Percentiles rank a stretch among this genome's conserved stretches.
These are phyloP conservation scores for Aspergillus funiculosus DNA, from an alignment of 495 filamentous ascomycete genomes.

Conservation along the genomic window DNA sequence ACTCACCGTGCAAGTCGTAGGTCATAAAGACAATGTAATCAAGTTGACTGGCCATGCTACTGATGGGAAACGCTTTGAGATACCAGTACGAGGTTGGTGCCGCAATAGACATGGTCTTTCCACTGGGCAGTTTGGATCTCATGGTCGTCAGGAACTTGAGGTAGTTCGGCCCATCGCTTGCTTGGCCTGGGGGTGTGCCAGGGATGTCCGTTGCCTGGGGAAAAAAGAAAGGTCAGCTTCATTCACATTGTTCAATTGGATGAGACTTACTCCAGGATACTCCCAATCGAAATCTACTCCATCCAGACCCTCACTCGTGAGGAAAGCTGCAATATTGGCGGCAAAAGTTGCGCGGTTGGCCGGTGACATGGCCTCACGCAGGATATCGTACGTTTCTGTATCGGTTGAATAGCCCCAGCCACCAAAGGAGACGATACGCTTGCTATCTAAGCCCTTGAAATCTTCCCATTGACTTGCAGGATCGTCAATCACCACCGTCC, in stretches of 20 bases:
- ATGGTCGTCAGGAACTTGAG: conserved; percentile 18
- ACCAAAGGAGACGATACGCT: conserved; percentile 41
- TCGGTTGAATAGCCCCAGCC: conserved; percentile 44
- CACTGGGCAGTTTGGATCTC: neutral
- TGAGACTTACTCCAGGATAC: conserved; percentile 23
- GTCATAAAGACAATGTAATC: conserved; percentile 39
- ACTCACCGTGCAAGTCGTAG: conserved; percentile 30
- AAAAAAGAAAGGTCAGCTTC: neutral
- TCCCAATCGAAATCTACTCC: conserved; percentile 43
- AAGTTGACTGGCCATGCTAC: conserved; percentile 15
- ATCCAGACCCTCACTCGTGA: conserved; percentile 28
- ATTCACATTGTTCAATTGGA: neutral
- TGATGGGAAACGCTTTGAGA: conserved; percentile 28
- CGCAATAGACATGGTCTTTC: conserved; percentile 16
- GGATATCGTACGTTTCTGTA: conserved; percentile 29
- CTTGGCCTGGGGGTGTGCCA: conserved; percentile 29
- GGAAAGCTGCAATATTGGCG: conserved; percentile 31
- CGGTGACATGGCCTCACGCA: conserved; percentile 31
- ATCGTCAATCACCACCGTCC: conserved; percentile 20
- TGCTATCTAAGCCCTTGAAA: conserved; percentile 21
- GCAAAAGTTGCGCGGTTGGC: conserved; percentile 32
- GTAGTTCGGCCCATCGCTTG: conserved; percentile 21
- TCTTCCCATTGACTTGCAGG: conserved; percentile 17
- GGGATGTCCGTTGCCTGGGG: conserved; percentile 32
- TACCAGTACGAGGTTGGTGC: conserved; percentile 31